Conservation (phyloP, 2,329 filamentous ascomycete genomes). For the Chaetomium strumarium region DNA sequence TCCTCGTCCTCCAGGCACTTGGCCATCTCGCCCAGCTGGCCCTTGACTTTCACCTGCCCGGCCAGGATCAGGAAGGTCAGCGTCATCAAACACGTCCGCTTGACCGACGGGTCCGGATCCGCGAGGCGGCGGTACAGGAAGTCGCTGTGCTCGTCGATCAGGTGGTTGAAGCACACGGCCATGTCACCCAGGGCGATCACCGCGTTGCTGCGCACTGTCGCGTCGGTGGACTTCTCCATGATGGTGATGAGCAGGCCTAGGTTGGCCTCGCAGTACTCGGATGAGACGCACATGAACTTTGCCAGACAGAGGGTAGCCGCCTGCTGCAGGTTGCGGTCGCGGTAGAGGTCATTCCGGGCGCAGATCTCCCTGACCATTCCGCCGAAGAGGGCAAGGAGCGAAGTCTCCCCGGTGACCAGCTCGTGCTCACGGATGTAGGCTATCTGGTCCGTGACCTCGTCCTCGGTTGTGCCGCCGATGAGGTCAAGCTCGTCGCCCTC, state of each 20-base stretch:
- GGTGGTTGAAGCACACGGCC: slow-evolving; percentile 98
- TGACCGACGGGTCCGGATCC: slow-evolving; percentile 82
- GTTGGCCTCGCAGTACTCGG: slow-evolving; percentile 92
- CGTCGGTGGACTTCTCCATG: slow-evolving; percentile 87
- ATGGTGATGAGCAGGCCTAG: slow-evolving; percentile 93
- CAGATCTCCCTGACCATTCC: slow-evolving; percentile 91
- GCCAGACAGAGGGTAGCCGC: slow-evolving; percentile 91
- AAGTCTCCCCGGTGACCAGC: slow-evolving; percentile 74
- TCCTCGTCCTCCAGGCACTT: slow-evolving; percentile 98
- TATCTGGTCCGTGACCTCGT: slow-evolving; percentile 87
- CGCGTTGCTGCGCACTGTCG: slow-evolving; percentile 89
- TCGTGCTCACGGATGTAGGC: slow-evolving; percentile 78
- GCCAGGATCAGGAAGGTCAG: slow-evolving; percentile 94
- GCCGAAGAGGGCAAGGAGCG: slow-evolving; percentile 83
- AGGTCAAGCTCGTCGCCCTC: slow-evolving; percentile 82
- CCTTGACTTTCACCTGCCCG: slow-evolving; percentile 98
- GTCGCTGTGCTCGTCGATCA: slow-evolving; percentile 98
- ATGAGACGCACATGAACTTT: slow-evolving; percentile 97
- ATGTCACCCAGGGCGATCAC: slow-evolving; percentile 97
- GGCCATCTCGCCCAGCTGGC: slow-evolving; percentile 96
- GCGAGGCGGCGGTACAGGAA: slow-evolving; percentile 93
- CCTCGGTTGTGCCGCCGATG: slow-evolving; percentile 92
- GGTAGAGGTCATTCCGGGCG: slow-evolving; percentile 87
- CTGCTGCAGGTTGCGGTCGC: slow-evolving; percentile 83
- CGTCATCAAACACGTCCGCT: slow-evolving; percentile 97